Evolutionary conservation across 202 grass and related monocot species (phyloP), one percentile per base, ranked within the genome.

Genomic region (Zizania palustris): DNA sequence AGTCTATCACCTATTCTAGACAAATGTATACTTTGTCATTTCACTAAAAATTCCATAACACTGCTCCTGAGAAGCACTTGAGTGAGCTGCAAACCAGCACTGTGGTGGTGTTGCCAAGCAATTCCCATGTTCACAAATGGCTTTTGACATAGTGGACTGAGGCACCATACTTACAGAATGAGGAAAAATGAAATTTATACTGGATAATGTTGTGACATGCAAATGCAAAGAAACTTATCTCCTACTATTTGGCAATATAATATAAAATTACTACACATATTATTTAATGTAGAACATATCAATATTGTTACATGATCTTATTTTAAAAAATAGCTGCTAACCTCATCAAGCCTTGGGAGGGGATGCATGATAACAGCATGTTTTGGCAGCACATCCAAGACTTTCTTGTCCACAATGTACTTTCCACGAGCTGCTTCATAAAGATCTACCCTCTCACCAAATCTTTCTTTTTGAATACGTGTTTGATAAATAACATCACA

Each of bases 401-500:
- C 91, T 73, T 92, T 93, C 72, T 65, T 85, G 46, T 93, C 91
- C 71, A 97, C 85, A 8, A 97, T 97, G 73, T 93, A 93, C 83
- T 97, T 97, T n/a, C 89, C 89, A 66, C 80, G 80, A 84, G 94
- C 94, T 45, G 88, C 86, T 88, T 97, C 91, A 60, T 97, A 93
- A 45, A 86, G 86, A 69, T 97, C 91, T 11, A 90, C 88, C 69
- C 86, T 89, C 83, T 97, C 94, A 67, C 88, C 88, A 78, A 93
- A 97, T 90, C 94, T 90, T 87, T 97, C 94, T 65, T 90, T 91
- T 61, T 92, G 91, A 79, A 97, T 97, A 11, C 91, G 86, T 53
- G 94, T 93, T 85, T 93, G 91, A 75, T 97, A 97, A 86, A 97
- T 83, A 74, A 97, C 89, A 72, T 92, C 91, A 44, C 89, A 97